These are phyloP conservation scores for Nicotiana paniculata DNA, from an alignment of 257 asterid species.

Conservation along the genomic window DNA sequence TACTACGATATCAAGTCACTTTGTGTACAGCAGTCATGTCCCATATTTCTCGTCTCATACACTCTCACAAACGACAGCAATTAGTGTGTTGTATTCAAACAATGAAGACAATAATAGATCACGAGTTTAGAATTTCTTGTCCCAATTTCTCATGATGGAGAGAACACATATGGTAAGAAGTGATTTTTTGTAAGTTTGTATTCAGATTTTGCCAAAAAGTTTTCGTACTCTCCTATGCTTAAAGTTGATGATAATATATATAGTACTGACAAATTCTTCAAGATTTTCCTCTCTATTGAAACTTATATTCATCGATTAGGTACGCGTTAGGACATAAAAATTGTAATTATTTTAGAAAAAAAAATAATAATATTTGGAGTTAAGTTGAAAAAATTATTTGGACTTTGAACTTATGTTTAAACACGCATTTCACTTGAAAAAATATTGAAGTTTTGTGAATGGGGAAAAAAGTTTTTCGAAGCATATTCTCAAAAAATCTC, in stretches of 20 bases:
- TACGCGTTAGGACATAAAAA: too few relatives aligned
- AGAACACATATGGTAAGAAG: not conserved
- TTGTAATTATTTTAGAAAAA: too few relatives aligned
- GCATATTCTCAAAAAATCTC: too few relatives aligned
- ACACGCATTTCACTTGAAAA: too few relatives aligned
- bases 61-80: not conserved
- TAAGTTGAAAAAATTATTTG: too few relatives aligned
- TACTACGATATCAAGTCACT: not conserved
- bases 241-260: not conserved
- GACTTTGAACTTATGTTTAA: too few relatives aligned
- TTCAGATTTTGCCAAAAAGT: not conserved
- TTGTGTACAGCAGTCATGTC: not conserved
- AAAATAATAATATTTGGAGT: too few relatives aligned
- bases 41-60: not conserved
- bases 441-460: too few relatives aligned
- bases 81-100: not conserved
- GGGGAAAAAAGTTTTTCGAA: too few relatives aligned
- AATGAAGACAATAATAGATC: not conserved
- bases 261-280: not conserved
- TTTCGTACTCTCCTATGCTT: not conserved
- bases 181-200: slow-evolving; percentile 5
- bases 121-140: not conserved
- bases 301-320: not conserved
- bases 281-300: not conserved
- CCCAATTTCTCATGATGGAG: not conserved